These are phyloP conservation scores for Plasmopara muralis DNA, from an alignment of 352 stramenopile species.

Conservation along the genomic window DNA sequence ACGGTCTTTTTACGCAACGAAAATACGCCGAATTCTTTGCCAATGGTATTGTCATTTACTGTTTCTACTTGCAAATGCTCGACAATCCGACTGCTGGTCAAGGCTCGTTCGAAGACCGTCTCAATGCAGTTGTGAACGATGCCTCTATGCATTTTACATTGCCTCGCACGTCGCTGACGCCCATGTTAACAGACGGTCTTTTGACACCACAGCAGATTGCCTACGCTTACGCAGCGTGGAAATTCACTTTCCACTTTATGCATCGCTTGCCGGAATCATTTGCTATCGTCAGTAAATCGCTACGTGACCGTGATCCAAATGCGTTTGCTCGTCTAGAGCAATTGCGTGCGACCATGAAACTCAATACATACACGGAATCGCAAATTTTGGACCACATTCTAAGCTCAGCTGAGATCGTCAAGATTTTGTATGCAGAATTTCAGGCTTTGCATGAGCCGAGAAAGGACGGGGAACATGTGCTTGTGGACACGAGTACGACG, in stretches of 20 bases:
- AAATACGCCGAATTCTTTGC: conserved; percentile 85
- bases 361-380: conserved; percentile 84
- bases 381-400: conserved; percentile 85
- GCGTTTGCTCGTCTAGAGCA: conserved; percentile 73
- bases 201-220: conserved; percentile 73
- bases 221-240: conserved; percentile 82
- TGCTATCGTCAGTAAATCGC: conserved; percentile 69
- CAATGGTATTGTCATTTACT: conserved; percentile 80
- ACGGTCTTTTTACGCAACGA: conserved; percentile 73
- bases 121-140: conserved; percentile 58
- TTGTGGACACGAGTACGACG: conserved; percentile 42
- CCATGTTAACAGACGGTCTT: conserved; percentile 71
- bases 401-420: conserved; percentile 56
- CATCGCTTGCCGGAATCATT: conserved; percentile 75
- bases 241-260: conserved; percentile 87
- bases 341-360: conserved; percentile 76
- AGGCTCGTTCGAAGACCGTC: conserved; percentile 59
- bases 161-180: conserved; percentile 74
- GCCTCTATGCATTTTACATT: conserved; percentile 81
- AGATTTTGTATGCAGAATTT: conserved; percentile 77
- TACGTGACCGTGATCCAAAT: conserved; percentile 66
- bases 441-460: conserved; percentile 54
- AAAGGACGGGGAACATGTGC: conserved; percentile 21
- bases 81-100: conserved; percentile 42
- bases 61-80: conserved; percentile 77